Base-by-base conservation (phyloP, 192 early-diverging fungal genomes). In the Chytriomyces sp. region DNA sequence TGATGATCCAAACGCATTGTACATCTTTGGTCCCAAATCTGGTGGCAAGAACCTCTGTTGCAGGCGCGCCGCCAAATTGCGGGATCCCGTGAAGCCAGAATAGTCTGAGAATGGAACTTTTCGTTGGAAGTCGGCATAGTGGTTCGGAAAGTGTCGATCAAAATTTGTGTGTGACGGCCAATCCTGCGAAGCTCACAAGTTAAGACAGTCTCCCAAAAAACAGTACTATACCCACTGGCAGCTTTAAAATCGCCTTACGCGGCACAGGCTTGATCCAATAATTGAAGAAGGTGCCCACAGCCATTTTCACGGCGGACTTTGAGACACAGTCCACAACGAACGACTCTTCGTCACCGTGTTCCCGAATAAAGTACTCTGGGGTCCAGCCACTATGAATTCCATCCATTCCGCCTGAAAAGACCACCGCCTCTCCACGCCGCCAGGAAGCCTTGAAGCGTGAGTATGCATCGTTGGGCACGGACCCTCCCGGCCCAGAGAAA, bases 1-100 rank as follows among this genome's bases (percentile, higher is more conserved):
- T 79, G 82, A 75, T 75, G 75, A 7, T 88, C 86, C 90, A 63
- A 89, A 90, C 0, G 89, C 89, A 52, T 86, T 87, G 71, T 91
- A 91, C 85, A 91, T 84, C 73, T 93, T 93, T 0, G 90, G 90
- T 0, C 91, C 91, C 3, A 93, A 78, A 49, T 93, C 89, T 0
- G 89, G 88, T 14, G 88, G 88, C 14, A 90, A 77, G 72, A 80
- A 81, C 6, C 66, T 66, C 1, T 65, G 14, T 3, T 89, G 87
- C 12, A 93, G 68, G 0, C 84, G 76, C 22, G 77, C 83, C 3
- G 83, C 86, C 33, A 93, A 70, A 64, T 93, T 93, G 22, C 81
- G 75, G 1, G 37, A 34, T 6, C 89, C 90, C 14, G 53, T 62
- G 14, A 77, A 85, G 14, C 78, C 76, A 5, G 85, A 86, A 69